Conservation (phyloP, 805 yeast genomes). For the Millerozyma miso region DNA sequence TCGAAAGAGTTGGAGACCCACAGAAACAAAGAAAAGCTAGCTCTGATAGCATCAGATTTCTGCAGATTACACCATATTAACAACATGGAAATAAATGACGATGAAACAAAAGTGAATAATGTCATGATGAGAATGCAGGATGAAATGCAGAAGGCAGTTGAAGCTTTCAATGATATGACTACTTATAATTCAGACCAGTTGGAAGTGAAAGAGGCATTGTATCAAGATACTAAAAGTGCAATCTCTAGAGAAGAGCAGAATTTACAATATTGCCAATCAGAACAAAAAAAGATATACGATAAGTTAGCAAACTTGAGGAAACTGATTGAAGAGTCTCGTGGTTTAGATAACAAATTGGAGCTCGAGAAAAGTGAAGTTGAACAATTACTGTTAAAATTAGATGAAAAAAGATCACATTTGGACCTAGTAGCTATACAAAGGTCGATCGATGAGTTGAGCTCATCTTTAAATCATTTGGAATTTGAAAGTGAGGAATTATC, state of each 20-base stretch:
- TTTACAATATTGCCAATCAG: conserved; percentile 25
- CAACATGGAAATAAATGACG: neutral
- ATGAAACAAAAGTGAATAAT: conserved; percentile 4
- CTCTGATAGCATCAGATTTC: neutral
- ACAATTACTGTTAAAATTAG: conserved; percentile 32
- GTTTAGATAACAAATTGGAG: conserved; percentile 34
- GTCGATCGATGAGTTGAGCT: conserved; percentile 36
- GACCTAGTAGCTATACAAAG: conserved; percentile 23
- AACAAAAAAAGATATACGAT: conserved; percentile 1
- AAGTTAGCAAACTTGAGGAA: conserved; percentile 35
- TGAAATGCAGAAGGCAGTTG: conserved; percentile 4
- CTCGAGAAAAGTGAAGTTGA: conserved; percentile 41
- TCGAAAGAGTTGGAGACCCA: conserved; percentile 37
- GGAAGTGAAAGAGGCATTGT: conserved; percentile 6
- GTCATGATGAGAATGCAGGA: conserved; percentile 3
- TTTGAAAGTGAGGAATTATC: conserved; percentile 48
- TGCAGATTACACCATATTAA: neutral
- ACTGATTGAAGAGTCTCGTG: conserved; percentile 30
- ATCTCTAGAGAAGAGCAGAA: conserved; percentile 42
- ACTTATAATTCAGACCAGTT: conserved; percentile 7
- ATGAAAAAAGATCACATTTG: conserved; percentile 15
- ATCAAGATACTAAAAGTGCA: conserved; percentile 16
- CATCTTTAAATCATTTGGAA: conserved; percentile 27
- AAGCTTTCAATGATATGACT: conserved; percentile 3
- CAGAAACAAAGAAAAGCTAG: conserved; percentile 8